Percentiles rank a stretch among this genome's conserved stretches.
Conservation (phyloP, 192 early-diverging fungal species). For the Dissophora ornata region DNA sequence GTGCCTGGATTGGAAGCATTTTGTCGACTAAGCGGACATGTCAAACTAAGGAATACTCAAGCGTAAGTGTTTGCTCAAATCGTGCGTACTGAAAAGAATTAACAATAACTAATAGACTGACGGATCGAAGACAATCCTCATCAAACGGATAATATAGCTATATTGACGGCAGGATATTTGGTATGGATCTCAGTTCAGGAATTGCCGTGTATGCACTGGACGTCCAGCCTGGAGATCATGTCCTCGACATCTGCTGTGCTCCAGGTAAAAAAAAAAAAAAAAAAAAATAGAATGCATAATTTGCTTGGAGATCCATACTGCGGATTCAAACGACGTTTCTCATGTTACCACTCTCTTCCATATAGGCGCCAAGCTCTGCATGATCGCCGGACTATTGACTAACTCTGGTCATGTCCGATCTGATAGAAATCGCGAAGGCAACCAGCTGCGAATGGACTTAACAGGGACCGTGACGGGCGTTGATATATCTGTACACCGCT, state of each 20-base stretch:
- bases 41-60: conserved; percentile 61
- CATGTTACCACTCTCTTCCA: background rate
- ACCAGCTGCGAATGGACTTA: conserved; percentile 39
- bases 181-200: conserved; percentile 88
- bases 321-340: background rate
- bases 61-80: conserved; percentile 48
- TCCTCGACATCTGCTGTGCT: conserved; percentile 90
- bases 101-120: too few relatives aligned
- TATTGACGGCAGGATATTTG: conserved; percentile 65
- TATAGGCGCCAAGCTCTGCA: conserved; percentile 84
- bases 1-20: conserved; percentile 70
- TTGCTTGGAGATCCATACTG: too few relatives aligned
- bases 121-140: too few relatives aligned
- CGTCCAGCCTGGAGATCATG: conserved; percentile 79
- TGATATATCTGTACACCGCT: conserved; percentile 79
- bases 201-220: conserved; percentile 85
- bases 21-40: conserved; percentile 59
- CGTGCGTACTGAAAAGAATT: background rate
- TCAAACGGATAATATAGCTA: conserved; percentile 47
- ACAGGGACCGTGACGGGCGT: conserved; percentile 94
- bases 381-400: conserved; percentile 78
- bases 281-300: too few relatives aligned
- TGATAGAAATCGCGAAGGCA: conserved; percentile 12
- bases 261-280: conserved; percentile 68
- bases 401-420: conserved; percentile 54